Conservation (phyloP, 2,329 filamentous ascomycete genomes). For the Ophiostoma angusticollis region DNA sequence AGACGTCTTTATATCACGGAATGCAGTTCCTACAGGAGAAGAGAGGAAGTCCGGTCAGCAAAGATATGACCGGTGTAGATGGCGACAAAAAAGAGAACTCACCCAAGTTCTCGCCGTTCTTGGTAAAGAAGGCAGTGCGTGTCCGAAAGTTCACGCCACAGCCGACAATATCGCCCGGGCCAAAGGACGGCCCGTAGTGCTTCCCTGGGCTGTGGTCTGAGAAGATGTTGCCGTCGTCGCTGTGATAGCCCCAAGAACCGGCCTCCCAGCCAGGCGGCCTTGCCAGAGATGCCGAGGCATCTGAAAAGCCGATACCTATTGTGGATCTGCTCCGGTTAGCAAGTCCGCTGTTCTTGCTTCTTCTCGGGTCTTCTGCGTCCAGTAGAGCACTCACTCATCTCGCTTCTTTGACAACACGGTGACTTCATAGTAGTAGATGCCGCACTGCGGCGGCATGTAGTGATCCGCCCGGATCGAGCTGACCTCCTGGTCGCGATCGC, state of each 20-base stretch:
- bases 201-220: slow-evolving; percentile 43
- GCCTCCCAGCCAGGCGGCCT: slow-evolving; percentile 54
- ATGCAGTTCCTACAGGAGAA: slow-evolving; percentile 47
- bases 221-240: slow-evolving; percentile 53
- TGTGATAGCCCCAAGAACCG: slow-evolving; percentile 57
- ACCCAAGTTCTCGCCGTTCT: slow-evolving; percentile 48
- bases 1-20: slow-evolving; percentile 44
- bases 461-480: slow-evolving; percentile 72
- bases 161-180: slow-evolving; percentile 45
- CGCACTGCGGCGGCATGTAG: slow-evolving; percentile 77
- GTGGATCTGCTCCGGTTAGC: slow-evolving; percentile 31
- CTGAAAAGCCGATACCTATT: slow-evolving; percentile 51
- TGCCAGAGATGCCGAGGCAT: slow-evolving; percentile 37
- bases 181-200: slow-evolving; percentile 43
- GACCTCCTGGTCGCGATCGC: slow-evolving; percentile 57
- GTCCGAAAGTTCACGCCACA: slow-evolving; percentile 55
- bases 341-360: too few species aligned
- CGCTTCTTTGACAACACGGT: slow-evolving; percentile 36
- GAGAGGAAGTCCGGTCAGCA: slow-evolving; percentile 15
- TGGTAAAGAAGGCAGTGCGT: slow-evolving; percentile 55
- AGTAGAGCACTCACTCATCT: slow-evolving; percentile 46
- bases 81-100: slow-evolving; percentile 15
- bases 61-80: background rate
- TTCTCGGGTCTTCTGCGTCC: too few species aligned
- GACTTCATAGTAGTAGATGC: slow-evolving; percentile 88